Conservation (phyloP, 2,329 filamentous ascomycete species). For the Blastomyces parvus region DNA sequence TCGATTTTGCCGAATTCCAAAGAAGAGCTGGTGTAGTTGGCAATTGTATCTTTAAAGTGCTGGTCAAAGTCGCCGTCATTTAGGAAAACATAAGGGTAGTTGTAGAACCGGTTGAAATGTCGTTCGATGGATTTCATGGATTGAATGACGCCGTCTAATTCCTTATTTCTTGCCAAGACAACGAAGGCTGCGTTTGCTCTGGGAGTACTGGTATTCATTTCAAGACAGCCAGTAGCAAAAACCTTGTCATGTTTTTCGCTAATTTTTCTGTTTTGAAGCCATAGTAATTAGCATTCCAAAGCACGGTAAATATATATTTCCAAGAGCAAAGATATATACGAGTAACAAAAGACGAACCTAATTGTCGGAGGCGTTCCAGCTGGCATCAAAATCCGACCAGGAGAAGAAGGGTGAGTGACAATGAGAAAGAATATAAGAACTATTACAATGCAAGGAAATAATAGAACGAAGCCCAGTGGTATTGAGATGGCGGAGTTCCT, state of each 20-base stretch:
- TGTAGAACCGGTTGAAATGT: constrained; percentile 98
- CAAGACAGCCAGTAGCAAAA: constrained; percentile 78
- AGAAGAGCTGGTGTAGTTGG: constrained; percentile 76
- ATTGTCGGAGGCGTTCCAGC: constrained; percentile 81
- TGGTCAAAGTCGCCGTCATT: constrained; percentile 97
- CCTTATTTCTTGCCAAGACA: constrained; percentile 89
- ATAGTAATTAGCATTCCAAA: neutral
- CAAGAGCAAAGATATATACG: neutral
- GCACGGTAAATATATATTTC: neutral
- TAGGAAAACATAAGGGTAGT: constrained; percentile 96
- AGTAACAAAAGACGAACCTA: constrained; percentile 51
- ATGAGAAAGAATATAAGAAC: constrained; percentile 85
- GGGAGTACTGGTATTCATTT: constrained; percentile 63
- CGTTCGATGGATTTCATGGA: constrained; percentile 96
- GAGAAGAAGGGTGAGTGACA: constrained; percentile 73
- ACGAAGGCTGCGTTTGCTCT: constrained; percentile 93
- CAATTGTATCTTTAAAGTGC: constrained; percentile 77
- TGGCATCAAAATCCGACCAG: constrained; percentile 75
- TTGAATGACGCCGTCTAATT: constrained; percentile 89
- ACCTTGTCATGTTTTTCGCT: constrained; percentile 96
- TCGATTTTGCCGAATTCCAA: constrained; percentile 95
- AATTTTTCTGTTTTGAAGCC: constrained; percentile 60
- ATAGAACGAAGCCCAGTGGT: constrained; percentile 79
- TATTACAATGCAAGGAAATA: constrained; percentile 87
- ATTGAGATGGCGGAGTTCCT: constrained; percentile 89